A percentile compares a stretch with the other conserved stretches of the same genome.
Evolutionary conservation across 2,329 filamentous ascomycete genomes (phyloP).

Genomic region (Rugonectria rugulosa): DNA sequence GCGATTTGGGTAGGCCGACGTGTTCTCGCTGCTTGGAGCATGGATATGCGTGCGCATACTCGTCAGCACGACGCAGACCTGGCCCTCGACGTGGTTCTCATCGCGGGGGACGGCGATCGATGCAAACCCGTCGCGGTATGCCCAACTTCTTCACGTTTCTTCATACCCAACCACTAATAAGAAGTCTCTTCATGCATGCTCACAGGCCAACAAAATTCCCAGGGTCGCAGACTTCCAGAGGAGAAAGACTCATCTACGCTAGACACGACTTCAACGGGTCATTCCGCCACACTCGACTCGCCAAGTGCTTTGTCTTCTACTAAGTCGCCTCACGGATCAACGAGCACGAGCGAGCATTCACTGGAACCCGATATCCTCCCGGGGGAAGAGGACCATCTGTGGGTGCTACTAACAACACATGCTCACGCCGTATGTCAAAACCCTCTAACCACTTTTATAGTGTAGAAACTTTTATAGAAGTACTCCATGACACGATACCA

Average conservation of each 20-base stretch:
- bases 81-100: not conserved
- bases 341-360: not conserved
- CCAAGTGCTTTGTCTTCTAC: not conserved
- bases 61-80: not conserved
- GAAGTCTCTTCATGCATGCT: not conserved
- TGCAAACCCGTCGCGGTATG: not conserved
- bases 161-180: not conserved
- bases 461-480: not conserved
- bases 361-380: not conserved
- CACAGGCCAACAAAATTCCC: not conserved
- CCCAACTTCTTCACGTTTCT: not conserved
- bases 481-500: not conserved
- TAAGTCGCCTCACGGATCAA: not conserved
- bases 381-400: not conserved
- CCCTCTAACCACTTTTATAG: not conserved
- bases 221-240: not conserved
- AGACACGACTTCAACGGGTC: not conserved
- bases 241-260: not conserved
- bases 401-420: not conserved
- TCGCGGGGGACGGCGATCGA: not conserved
- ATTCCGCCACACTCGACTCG: not conserved
- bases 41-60: not conserved
- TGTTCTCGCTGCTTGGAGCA: not conserved
- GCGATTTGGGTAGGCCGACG: not conserved
- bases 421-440: not conserved